These are phyloP conservation scores for Zizania latifolia DNA, from an alignment of 176 grass and related monocot species.

Conservation along the genomic window DNA sequence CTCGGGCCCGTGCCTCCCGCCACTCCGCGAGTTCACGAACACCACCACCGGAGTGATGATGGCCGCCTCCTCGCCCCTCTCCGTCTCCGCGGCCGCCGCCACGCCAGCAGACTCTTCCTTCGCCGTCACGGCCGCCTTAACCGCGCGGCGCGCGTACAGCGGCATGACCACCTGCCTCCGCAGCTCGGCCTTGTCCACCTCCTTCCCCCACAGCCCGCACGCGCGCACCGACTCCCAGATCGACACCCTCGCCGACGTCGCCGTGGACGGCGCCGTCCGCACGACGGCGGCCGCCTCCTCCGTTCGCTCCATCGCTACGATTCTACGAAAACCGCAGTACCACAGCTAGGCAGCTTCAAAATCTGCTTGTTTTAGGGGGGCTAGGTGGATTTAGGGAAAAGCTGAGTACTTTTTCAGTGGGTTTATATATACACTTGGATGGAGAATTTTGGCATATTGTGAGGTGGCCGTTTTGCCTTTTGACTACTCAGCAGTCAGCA, in stretches of 20 bases:
- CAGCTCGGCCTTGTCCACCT: constrained; percentile 75
- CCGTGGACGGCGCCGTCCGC: neutral
- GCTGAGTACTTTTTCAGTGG: neutral
- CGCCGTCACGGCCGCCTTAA: constrained; percentile 33
- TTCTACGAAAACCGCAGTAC: neutral
- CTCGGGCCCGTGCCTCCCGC: constrained; percentile 74
- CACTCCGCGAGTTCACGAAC: constrained; percentile 86
- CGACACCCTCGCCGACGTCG: constrained; percentile 60
- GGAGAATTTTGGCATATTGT: no score
- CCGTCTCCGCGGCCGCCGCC: neutral
- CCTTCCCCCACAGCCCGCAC: constrained; percentile 58
- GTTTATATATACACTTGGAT: no score
- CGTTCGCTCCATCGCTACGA: constrained; percentile 43
- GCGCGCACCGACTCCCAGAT: constrained; percentile 80
- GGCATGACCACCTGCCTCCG: constrained; percentile 70
- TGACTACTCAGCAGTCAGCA: no score
- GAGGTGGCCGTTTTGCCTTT: no score
- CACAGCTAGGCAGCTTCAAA: constrained; percentile 19
- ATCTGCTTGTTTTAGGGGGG: no score
- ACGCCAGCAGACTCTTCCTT: constrained; percentile 46
- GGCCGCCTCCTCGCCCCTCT: neutral
- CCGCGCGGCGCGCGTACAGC: constrained; percentile 53
- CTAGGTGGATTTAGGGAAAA: constrained; percentile 4
- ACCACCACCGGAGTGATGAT: constrained; percentile 78
- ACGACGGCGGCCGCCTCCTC: no score